Base-by-base conservation (phyloP, 164 flowering plant genomes). In the Cinnamomum chago region DNA sequence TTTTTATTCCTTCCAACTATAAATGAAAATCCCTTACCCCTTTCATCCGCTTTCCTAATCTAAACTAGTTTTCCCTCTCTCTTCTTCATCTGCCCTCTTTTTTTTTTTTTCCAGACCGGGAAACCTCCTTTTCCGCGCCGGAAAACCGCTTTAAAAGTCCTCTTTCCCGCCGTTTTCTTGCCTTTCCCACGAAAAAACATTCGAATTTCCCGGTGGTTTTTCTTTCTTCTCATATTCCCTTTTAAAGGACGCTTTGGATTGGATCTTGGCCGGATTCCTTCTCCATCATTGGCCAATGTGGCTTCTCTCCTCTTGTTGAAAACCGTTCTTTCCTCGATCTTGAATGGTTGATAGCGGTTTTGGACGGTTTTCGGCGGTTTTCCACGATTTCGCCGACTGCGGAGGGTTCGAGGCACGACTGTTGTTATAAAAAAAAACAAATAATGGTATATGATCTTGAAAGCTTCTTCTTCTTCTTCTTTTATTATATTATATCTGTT, bases 211-310 rank as follows among this genome's bases (percentile, higher is more conserved):
- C 30, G 35, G 1, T 27, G 50, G 40, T 68, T 68, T 24, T 40
- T 13, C 23, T 28, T 35, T 40, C 9, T 40, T 5, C 2, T 40
- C 1, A 40, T 40, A 40, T 40, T 35, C 71, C 65, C 13, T 47
- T 66, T 40, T 52, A 50, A 30, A 3, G 33, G 27, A 62, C 22
- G 58, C 22, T 50, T 68, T 62, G 80, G 88, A 84, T 68, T 62
- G 80, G 88, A 84, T 84, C 85, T 81, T 30, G 52, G 67, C 27
- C 25, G 60, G 72, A 51, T 70, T 55, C 51, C 40, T 25, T n/a
- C 13, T 60, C 50, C 55, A 71, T 76, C 40, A 71, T 75, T 13
- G 65, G 17, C 81, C 88, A 92, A 92, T 92, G 97, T 89, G 92
- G 93, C 28, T 20, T 70, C 15, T 51, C 35, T 30, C 60, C 3